These are phyloP conservation scores for Anacardium occidentale DNA, from an alignment of 345 rosid genomes.

Conservation along the genomic window DNA sequence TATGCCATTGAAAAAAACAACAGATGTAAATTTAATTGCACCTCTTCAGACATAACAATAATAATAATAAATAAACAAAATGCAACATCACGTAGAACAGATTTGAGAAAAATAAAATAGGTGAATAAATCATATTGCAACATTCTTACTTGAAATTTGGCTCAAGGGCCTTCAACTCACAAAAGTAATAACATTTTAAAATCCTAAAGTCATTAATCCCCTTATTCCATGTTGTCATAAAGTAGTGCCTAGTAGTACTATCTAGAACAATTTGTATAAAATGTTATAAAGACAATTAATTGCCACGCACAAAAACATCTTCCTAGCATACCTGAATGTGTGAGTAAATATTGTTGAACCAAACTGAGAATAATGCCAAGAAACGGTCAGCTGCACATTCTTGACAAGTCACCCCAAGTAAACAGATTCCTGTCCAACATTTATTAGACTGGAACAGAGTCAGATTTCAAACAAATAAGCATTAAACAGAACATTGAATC, in stretches of 20 bases:
- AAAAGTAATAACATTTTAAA: not conserved
- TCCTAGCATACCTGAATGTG: constrained; percentile 54
- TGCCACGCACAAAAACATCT: not conserved
- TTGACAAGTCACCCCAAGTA: constrained; percentile 74
- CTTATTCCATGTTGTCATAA: not conserved
- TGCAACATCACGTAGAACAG: not conserved
- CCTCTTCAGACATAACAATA: not conserved
- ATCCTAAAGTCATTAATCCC: not conserved
- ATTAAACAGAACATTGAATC: constrained; percentile 4
- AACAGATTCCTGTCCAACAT: constrained; percentile 74
- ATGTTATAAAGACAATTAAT: not conserved
- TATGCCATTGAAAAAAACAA: no score
- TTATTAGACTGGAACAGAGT: constrained; percentile 67
- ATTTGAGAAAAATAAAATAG: not conserved
- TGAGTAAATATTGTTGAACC: constrained; percentile 59
- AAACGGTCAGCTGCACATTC: constrained; percentile 76
- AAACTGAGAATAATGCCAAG: constrained; percentile 49
- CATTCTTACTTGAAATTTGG: not conserved
- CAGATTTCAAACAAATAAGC: constrained; percentile 14
- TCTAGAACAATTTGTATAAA: not conserved
- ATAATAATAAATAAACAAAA: not conserved
- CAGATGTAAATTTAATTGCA: no score
- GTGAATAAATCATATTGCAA: not conserved
- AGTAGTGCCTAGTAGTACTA: not conserved
- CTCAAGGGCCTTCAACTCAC: not conserved